Evolutionary conservation across 1,284 basidiomycete genomes (phyloP), one percentile per base, ranked within the genome.

Genomic region (Agaricales sp.): DNA sequence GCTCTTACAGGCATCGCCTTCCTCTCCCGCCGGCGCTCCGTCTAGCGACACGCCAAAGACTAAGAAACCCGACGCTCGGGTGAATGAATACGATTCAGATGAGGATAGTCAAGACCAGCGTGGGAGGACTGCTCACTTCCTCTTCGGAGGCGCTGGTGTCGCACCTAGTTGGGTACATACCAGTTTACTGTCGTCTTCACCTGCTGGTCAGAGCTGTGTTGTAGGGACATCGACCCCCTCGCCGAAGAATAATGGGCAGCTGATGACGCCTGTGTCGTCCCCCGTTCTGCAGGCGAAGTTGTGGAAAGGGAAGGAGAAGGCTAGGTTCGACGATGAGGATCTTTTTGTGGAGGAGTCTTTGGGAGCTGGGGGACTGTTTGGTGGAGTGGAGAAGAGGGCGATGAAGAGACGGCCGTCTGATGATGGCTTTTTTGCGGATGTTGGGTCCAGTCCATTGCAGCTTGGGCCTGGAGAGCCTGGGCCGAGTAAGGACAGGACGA

Each of bases 41-140:
- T 21, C 21, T 46, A 48, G 20, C 43, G 38, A 46, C 35, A 50
- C 18, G 26, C 51, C 25, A 45, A 41, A 22, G 53, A 47, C 46
- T 50, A 47, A 30, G 46, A 44, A 26, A 43, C 51, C 51, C 50
- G 47, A 48, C 45, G 56, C 50, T 53, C 57, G 65, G 20, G 71
- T 70, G 23, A 67, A 72, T 23, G 66, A 70, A 16, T 69, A 73
- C 35, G 69, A 71, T 1, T 65, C 75, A 30, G 54, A 56, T 37
- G 62, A 63, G 1, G 69, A 65, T 30, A 66, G 63, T 26, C 71
- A 73, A 19, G 72, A 78, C 26, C 71, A 69, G 18, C 66, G 69
- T 21, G 74, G 67, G 14, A 63, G 65, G 47, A 77, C 71, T 3
- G 77, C 78, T 1, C 71, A 75, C 58, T 50, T 56, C n/a, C 54